phyloP scores from a whole-genome alignment of 2,329 filamentous ascomycete genomes.

The Aspergillus sp. region DNA sequence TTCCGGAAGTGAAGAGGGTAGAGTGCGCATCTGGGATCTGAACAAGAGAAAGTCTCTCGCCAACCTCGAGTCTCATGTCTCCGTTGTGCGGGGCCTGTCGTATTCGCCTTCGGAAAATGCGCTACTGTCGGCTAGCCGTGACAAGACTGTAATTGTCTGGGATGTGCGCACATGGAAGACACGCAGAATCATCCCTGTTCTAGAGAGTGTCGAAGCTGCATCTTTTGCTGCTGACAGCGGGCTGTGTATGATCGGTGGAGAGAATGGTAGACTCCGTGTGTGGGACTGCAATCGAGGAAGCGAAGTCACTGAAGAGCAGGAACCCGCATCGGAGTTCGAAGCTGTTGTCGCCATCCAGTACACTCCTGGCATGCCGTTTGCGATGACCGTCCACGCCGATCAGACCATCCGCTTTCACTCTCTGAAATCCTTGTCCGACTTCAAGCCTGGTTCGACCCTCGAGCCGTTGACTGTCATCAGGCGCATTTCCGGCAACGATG shows the following conservation, averaged over 20 bases:
- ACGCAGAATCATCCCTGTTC: conserved; percentile 69
- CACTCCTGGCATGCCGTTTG: conserved; percentile 57
- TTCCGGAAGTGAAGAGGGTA: conserved; percentile 89
- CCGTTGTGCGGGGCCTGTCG: conserved; percentile 80
- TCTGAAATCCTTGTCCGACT: conserved; percentile 29
- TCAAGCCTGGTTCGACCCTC: conserved; percentile 42
- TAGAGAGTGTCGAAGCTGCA: conserved; percentile 77
- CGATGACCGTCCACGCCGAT: conserved; percentile 80
- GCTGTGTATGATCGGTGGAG: conserved; percentile 76
- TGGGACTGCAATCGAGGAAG: conserved; percentile 73
- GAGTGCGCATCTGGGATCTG: conserved; percentile 84
- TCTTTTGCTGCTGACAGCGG: conserved; percentile 68
- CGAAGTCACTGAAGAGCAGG: conserved; percentile 72
- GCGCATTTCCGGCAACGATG: conserved; percentile 89
- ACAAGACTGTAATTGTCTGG: conserved; percentile 94
- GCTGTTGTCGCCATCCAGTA: conserved; percentile 67
- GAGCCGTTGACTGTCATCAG: conserved; percentile 57
- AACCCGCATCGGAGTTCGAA: conserved; percentile 52
- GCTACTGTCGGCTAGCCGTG: conserved; percentile 76
- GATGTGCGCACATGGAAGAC: conserved; percentile 78
- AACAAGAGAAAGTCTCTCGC: conserved; percentile 72
- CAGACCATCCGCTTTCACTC: conserved; percentile 77
- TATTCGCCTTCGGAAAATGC: conserved; percentile 69
- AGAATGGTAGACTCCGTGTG: conserved; percentile 72
- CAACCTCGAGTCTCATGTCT: conserved; percentile 84